Conservation (phyloP, 1,284 basidiomycete species). For the Omphalotus olearius region DNA sequence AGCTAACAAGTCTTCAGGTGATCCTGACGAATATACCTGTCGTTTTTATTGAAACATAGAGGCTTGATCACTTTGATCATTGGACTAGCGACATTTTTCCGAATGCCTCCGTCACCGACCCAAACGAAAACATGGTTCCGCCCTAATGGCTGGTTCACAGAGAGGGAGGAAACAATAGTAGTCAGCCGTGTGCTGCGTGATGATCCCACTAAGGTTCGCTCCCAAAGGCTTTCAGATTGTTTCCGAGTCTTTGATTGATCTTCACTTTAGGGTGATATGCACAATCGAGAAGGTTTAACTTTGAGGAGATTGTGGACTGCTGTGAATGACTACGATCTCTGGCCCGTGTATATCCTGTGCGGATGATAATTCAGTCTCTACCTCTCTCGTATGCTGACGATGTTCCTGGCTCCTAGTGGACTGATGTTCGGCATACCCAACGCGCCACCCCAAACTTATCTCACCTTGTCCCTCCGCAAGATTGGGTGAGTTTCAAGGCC, state of each 20-base stretch:
- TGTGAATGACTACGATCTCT: conserved; percentile 62
- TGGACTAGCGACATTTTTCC: conserved; percentile 61
- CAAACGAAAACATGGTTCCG: conserved; percentile 66
- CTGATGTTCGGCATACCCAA: conserved; percentile 45
- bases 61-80: conserved; percentile 49
- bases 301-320: conserved; percentile 50
- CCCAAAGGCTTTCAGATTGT: neutral
- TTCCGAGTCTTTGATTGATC: neutral
- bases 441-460: conserved; percentile 47
- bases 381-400: neutral
- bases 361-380: neutral
- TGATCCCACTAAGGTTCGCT: conserved; percentile 56
- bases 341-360: conserved; percentile 61
- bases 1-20: conserved; percentile 13
- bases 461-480: conserved; percentile 57
- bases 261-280: conserved; percentile 57
- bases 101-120: conserved; percentile 67
- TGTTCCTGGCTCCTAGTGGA: conserved; percentile 25
- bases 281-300: conserved; percentile 71
- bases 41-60: conserved; percentile 25
- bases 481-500: conserved; percentile 24
- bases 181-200: conserved; percentile 64
- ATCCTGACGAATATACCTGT: no score
- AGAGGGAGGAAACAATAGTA: conserved; percentile 50
- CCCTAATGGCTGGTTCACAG: conserved; percentile 69